Base-by-base conservation (phyloP, 306 rosid species). In the Medicago ruthenica region DNA sequence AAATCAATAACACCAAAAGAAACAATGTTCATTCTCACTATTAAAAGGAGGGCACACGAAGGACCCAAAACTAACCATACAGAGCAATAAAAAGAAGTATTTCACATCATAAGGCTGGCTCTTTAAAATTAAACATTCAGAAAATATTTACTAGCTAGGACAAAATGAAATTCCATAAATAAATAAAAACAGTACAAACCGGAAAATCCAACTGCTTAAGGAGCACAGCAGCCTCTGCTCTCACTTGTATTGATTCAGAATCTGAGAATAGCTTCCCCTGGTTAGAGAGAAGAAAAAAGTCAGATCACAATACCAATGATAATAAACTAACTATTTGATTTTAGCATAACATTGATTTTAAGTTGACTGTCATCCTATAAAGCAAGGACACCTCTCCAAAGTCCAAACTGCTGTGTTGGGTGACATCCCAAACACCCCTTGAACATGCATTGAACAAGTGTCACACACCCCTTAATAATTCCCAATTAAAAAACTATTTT, bases 211-310 rank as follows among this genome's bases (percentile, higher is more conserved):
- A 80, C 88, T 85, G 93, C 90, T 90, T 92, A 79, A 95, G 97
- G 79, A 95, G 97, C 81, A 92, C 90, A 47, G 97, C 97, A 84
- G 97, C 96, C 78, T 92, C 99, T 7, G 99, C 93, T 89, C 99
- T 92, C 75, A 85, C 84, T 83, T 95, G 97, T 55, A 95, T 86
- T 74, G 97, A 92, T 83, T 95, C 97, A 51, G 87, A 85, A 82
- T 95, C 99, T 41, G 97, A 90, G 83, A 92, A 95, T 68, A 95
- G 86, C 91, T 85, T 95, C 65, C 83, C 97, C 99, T 95, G 83
- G 44, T 80, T 60, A 82, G 81, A 72, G 62, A 76, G 67, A 60
- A 77, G 85, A 75, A 65, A 42, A 65, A 71, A 55, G 63, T 71
- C 59, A 78, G 58, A 75, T 80, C 75, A 77, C 74, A 51, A 70